A percentile compares a stretch with the other conserved stretches of the same genome.
Conservation (phyloP, 2,329 filamentous ascomycete species). For the Colletotrichum magnum region DNA sequence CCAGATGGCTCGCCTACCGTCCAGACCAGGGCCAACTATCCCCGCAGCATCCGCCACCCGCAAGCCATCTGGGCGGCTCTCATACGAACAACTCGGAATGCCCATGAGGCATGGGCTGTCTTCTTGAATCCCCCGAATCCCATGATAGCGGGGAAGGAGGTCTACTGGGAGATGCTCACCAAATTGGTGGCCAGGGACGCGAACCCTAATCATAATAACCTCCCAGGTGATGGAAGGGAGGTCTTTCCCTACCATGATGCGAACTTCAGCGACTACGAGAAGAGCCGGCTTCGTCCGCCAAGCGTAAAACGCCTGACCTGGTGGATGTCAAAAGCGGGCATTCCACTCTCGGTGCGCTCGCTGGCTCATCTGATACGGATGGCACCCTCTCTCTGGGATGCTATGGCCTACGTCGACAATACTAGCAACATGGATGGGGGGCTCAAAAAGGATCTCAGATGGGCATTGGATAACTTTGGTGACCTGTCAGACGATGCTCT, state of each 20-base stretch:
- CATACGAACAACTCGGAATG: slow-evolving; percentile 71
- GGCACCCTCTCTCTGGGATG: slow-evolving; percentile 36
- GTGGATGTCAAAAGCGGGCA: slow-evolving; percentile 66
- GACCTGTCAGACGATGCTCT: background rate
- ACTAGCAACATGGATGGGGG: slow-evolving; percentile 15
- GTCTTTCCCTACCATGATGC: slow-evolving; percentile 54
- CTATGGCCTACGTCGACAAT: slow-evolving; percentile 49
- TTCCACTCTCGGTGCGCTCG: slow-evolving; percentile 49
- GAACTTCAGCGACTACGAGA: slow-evolving; percentile 76
- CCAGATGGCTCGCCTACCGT: slow-evolving; percentile 69
- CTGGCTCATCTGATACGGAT: slow-evolving; percentile 35
- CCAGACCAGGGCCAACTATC: slow-evolving; percentile 55
- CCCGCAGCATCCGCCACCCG: slow-evolving; percentile 17
- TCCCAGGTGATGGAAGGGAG: slow-evolving; percentile 44
- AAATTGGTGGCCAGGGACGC: slow-evolving; percentile 62
- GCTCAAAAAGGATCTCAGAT: slow-evolving; percentile 4
- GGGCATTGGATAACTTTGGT: background rate
- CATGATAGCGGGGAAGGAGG: slow-evolving; percentile 54
- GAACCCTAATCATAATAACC: slow-evolving; percentile 40
- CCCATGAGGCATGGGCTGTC: slow-evolving; percentile 72
- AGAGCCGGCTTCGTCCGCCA: slow-evolving; percentile 73
- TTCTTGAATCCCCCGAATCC: slow-evolving; percentile 57
- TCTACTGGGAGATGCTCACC: slow-evolving; percentile 73
- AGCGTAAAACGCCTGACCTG: slow-evolving; percentile 70
- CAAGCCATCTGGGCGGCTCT: slow-evolving; percentile 65